Percentiles rank a stretch among this genome's conserved stretches.
Conservation (phyloP, 2,329 filamentous ascomycete genomes). For the Hymenoscyphus occultus region DNA sequence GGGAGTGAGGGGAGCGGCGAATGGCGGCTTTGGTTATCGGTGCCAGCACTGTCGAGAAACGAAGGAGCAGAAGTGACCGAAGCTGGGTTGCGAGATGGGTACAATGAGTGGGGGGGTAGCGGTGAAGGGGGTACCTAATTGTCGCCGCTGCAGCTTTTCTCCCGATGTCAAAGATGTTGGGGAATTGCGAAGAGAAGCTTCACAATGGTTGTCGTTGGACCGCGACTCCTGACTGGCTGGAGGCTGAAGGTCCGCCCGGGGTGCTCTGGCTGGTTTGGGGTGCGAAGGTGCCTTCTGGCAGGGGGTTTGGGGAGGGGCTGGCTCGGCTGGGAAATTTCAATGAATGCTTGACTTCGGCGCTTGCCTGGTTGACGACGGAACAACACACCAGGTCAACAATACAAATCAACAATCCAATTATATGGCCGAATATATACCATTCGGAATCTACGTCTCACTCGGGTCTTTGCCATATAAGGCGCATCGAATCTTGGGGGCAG, state of each 20-base stretch:
- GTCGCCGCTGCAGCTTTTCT: background rate
- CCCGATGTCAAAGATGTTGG: background rate
- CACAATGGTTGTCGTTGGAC: background rate
- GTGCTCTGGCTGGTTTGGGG: background rate
- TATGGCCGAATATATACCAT: no score
- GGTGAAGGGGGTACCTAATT: background rate
- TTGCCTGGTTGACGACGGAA: no score
- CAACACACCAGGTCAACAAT: no score
- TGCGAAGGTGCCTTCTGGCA: background rate
- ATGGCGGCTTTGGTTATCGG: slow-evolving; percentile 3
- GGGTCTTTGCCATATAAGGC: no score
- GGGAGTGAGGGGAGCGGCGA: slow-evolving; percentile 6
- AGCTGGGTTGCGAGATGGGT: background rate
- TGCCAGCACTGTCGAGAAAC: background rate
- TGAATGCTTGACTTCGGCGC: no score
- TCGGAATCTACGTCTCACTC: no score
- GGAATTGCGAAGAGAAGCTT: slow-evolving; percentile 1
- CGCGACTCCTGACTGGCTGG: background rate
- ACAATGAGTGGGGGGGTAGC: slow-evolving; percentile 8
- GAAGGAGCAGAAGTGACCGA: background rate
- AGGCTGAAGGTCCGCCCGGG: background rate
- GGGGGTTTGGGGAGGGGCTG: background rate
- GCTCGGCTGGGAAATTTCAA: no score
- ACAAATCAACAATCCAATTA: no score
- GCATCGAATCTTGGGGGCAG: no score